Percentiles rank a stretch among this genome's conserved stretches.
These are phyloP conservation scores for Lactarius indigo DNA, from an alignment of 768 basidiomycete genomes.

Conservation along the genomic window DNA sequence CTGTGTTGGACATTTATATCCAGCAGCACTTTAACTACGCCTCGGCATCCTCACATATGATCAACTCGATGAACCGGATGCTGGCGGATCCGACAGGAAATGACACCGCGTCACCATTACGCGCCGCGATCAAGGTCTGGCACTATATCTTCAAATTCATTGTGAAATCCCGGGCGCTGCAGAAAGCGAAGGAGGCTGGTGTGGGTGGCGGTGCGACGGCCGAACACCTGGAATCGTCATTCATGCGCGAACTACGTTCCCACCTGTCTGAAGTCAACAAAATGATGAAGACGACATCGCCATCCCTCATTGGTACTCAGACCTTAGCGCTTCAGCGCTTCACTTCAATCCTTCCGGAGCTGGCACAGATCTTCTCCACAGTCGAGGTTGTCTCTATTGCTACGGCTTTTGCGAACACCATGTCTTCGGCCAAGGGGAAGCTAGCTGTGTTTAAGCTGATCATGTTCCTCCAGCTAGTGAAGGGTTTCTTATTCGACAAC, in stretches of 20 bases:
- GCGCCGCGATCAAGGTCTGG: constrained; percentile 94
- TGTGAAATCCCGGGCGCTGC: constrained; percentile 82
- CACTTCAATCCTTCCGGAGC: constrained; percentile 84
- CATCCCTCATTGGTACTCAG: constrained; percentile 93
- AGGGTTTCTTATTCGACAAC: constrained; percentile 83
- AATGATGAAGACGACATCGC: constrained; percentile 80
- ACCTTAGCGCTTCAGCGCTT: constrained; percentile 93
- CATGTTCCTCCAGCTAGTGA: constrained; percentile 89
- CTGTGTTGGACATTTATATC: constrained; percentile 91
- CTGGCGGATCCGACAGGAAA: constrained; percentile 66
- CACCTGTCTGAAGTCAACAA: constrained; percentile 79
- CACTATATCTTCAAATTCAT: constrained; percentile 96
- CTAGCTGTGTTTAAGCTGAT: constrained; percentile 92
- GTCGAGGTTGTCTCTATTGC: constrained; percentile 85
- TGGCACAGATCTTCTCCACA: constrained; percentile 73
- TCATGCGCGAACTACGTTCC: constrained; percentile 76
- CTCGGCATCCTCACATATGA: constrained; percentile 76
- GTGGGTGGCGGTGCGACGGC: constrained; percentile 79
- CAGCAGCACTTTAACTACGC: constrained; percentile 83
- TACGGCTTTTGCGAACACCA: constrained; percentile 83
- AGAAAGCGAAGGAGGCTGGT: constrained; percentile 75
- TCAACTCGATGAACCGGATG: constrained; percentile 83
- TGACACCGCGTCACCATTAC: constrained; percentile 73
- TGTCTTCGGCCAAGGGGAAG: constrained; percentile 74
- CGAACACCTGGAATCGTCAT: constrained; percentile 79